phyloP scores from a whole-genome alignment of 768 basidiomycete genomes.

The Pholiota microspora region DNA sequence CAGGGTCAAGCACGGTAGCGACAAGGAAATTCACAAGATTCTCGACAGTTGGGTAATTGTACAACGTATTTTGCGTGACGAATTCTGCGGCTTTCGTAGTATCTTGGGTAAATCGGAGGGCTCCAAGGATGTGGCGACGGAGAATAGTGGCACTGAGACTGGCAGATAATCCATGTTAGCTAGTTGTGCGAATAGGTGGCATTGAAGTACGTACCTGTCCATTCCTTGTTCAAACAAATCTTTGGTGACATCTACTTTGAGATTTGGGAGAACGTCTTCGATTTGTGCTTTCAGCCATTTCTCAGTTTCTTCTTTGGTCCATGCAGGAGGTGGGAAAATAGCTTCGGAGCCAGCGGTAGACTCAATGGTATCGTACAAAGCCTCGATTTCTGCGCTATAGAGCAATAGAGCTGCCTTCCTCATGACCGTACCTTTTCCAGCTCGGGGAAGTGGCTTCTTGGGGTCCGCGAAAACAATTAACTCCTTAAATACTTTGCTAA shows the following conservation, averaged over 20 bases:
- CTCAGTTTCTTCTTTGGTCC: conserved; percentile 12
- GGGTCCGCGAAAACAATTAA: conserved; percentile 43
- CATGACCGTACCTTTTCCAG: conserved; percentile 48
- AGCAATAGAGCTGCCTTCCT: conserved; percentile 39
- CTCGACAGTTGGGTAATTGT: conserved; percentile 20
- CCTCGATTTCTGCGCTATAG: conserved; percentile 47
- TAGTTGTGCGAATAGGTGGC: no score
- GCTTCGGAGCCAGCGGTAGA: conserved; percentile 10
- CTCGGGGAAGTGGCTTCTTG: conserved; percentile 39
- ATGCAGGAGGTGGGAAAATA: conserved; percentile 14
- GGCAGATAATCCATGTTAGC: neutral
- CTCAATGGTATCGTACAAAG: conserved; percentile 30
- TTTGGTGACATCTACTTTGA: conserved; percentile 1
- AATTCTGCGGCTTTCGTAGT: conserved; percentile 11
- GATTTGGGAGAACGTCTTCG: conserved; percentile 14
- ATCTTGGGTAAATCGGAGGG: conserved; percentile 13
- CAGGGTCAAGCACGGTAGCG: conserved; percentile 10
- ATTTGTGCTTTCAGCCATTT: conserved; percentile 20
- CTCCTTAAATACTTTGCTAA: conserved; percentile 50
- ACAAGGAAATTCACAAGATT: conserved; percentile 17
- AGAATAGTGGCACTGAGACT: conserved; percentile 24
- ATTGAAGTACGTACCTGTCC: no score
- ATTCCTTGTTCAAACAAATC: conserved; percentile 24
- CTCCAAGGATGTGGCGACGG: conserved; percentile 18
- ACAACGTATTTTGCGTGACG: conserved; percentile 17